Evolutionary conservation across 352 stramenopile genomes (phyloP).

Genomic region (Pythium sukuiense): DNA sequence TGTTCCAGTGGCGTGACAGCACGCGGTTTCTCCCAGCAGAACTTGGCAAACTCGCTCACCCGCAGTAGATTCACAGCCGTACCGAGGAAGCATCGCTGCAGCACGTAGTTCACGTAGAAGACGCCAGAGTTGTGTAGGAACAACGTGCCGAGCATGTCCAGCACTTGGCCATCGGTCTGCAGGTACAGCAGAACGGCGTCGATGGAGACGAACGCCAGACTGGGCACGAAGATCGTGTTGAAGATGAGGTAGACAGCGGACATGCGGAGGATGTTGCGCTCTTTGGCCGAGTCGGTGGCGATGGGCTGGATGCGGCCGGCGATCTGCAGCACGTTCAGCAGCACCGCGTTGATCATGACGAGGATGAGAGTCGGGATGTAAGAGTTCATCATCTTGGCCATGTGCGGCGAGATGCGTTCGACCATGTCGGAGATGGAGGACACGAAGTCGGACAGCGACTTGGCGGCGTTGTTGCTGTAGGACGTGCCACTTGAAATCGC

Average conservation of each 20-base stretch:
- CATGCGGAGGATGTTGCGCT: conserved; percentile 78
- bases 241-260: conserved; percentile 85
- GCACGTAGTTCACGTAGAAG: conserved; percentile 88
- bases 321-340: conserved; percentile 83
- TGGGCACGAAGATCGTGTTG: conserved; percentile 88
- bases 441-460: conserved; percentile 70
- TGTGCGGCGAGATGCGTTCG: conserved; percentile 66
- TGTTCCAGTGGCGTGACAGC: conserved; percentile 76
- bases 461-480: conserved; percentile 58
- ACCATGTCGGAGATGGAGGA: conserved; percentile 56
- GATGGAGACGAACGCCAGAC: conserved; percentile 85
- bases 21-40: conserved; percentile 75
- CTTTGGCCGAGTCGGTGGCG: conserved; percentile 82
- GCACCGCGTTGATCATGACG: conserved; percentile 84
- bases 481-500: conserved; percentile 73
- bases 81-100: conserved; percentile 81
- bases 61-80: conserved; percentile 75
- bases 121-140: conserved; percentile 89
- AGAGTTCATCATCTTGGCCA: conserved; percentile 75
- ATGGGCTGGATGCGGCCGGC: conserved; percentile 83
- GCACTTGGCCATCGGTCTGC: conserved; percentile 65
- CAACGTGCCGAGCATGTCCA: conserved; percentile 80
- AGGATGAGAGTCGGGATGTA: conserved; percentile 86
- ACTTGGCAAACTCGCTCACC: conserved; percentile 79
- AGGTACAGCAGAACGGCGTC: conserved; percentile 81